Base-by-base conservation (phyloP, 1,284 basidiomycete species). In the Puccinia brachypodii region DNA sequence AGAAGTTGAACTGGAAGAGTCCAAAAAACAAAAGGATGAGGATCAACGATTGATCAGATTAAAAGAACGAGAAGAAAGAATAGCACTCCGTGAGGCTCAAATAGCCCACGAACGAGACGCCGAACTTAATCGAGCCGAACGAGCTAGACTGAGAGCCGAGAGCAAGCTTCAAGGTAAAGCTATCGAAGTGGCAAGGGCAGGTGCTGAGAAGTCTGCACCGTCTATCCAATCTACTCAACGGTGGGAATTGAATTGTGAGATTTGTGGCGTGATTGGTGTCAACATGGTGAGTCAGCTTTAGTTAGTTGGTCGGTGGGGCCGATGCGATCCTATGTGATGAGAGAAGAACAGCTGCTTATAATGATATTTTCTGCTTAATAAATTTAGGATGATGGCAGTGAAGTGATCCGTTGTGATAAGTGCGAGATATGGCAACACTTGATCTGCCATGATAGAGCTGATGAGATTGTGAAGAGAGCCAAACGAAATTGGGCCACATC, bases 371-470 rank as follows among this genome's bases (percentile, higher is more conserved):
- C 3, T 22, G 19, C n/a, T 77, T 31, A 53, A 31, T 53, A 1
- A 42, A 36, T 79, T 71, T 40, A 80, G 78, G 69, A 80, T 73
- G 78, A 80, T 73, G 78, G 78, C n/a, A 73, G 69, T 47, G 78
- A 80, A 47, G 78, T 80, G 22, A 80, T 80, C 28, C 64, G 78
- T 40, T 80, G 78, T 47, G 78, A 80, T 28, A 64, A 73, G 22
- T 80, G 78, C 44, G 78, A 80, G 60, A 73, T 73, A 25, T 80
- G 78, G 78, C 78, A 80, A 38, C 78, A 80, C 44, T 40, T 80
- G 16, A 69, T 69, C 2, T 80, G 78, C 38, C 78, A 80, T 44
- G 56, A 72, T 71, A 60, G 58, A 13, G 78, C 78, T 50, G 78
- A 80, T 64, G 47, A 80, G 38, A 58, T 80, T 25, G 28, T 69